A percentile compares a stretch with the other conserved stretches of the same genome.
These are phyloP conservation scores for Penicillium verhagenii DNA, from an alignment of 495 filamentous ascomycete genomes.

Conservation along the genomic window DNA sequence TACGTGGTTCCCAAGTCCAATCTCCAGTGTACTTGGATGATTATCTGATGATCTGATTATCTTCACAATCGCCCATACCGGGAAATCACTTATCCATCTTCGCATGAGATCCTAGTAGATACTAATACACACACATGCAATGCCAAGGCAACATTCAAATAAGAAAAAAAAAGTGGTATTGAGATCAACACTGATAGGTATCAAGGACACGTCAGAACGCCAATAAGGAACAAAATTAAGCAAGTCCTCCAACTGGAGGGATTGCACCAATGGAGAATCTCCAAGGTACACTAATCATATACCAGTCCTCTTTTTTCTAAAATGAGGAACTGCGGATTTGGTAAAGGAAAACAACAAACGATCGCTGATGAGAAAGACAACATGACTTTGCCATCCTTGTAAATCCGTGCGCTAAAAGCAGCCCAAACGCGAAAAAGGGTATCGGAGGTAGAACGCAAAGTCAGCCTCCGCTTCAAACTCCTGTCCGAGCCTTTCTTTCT, in stretches of 20 bases:
- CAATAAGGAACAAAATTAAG: slow-evolving; percentile 11
- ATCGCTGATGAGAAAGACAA: slow-evolving; percentile 2
- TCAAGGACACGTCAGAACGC: slow-evolving; percentile 22
- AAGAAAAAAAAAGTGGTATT: background rate
- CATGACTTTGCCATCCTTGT: slow-evolving; percentile 9
- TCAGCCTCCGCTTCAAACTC: background rate
- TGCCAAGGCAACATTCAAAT: background rate
- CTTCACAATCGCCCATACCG: background rate
- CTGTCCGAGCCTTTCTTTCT: background rate
- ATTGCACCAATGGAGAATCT: slow-evolving; percentile 9
- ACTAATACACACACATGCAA: background rate
- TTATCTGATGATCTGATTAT: no score
- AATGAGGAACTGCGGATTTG: slow-evolving; percentile 1
- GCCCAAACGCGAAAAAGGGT: slow-evolving; percentile 2
- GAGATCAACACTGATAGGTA: slow-evolving; percentile 12
- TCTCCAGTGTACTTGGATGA: no score
- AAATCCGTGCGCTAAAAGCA: slow-evolving; percentile 7
- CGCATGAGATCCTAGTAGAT: no score
- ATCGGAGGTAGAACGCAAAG: background rate
- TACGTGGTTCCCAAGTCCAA: background rate
- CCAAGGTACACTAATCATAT: slow-evolving; percentile 19
- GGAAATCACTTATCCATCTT: background rate
- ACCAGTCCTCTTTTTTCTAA: slow-evolving; percentile 1
- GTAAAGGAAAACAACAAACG: background rate
- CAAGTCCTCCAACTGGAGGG: background rate